Conservation (phyloP, 148 eudicot species). For the Amaranthus palmeri region DNA sequence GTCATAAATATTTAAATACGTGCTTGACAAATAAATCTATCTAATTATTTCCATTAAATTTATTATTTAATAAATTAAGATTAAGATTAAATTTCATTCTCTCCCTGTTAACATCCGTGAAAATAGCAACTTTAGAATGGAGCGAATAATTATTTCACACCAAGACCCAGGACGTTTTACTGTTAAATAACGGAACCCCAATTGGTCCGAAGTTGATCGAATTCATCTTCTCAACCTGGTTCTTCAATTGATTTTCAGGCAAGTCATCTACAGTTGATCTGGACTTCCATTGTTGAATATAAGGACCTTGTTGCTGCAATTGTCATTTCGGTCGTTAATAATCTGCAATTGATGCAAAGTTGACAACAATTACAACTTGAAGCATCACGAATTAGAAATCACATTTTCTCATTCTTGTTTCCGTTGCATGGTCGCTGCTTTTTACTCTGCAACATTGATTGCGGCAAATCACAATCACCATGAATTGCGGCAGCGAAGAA, state of each 20-base stretch:
- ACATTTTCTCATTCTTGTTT: not conserved
- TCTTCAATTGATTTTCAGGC: not conserved
- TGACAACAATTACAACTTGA: not conserved
- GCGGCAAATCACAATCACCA: conserved; percentile 19
- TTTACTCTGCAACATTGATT: not conserved
- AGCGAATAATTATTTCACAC: no score
- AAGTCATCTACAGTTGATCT: not conserved
- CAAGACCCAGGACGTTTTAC: no score
- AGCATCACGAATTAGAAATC: not conserved
- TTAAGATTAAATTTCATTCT: no score
- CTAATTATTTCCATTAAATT: no score
- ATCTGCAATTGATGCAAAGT: not conserved
- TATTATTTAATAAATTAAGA: no score
- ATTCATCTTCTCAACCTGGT: not conserved
- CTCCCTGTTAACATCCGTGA: no score
- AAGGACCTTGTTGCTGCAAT: not conserved
- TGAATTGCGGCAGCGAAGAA: conserved; percentile 25
- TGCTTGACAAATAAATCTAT: no score
- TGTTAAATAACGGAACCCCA: not conserved
- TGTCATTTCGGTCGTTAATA: no score
- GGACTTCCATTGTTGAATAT: not conserved
- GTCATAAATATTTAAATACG: no score
- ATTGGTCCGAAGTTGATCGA: not conserved
- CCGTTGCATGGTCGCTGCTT: not conserved
- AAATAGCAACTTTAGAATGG: no score